Conservation (phyloP, 164 flowering plant genomes). For the Magnolia changhungtana region DNA sequence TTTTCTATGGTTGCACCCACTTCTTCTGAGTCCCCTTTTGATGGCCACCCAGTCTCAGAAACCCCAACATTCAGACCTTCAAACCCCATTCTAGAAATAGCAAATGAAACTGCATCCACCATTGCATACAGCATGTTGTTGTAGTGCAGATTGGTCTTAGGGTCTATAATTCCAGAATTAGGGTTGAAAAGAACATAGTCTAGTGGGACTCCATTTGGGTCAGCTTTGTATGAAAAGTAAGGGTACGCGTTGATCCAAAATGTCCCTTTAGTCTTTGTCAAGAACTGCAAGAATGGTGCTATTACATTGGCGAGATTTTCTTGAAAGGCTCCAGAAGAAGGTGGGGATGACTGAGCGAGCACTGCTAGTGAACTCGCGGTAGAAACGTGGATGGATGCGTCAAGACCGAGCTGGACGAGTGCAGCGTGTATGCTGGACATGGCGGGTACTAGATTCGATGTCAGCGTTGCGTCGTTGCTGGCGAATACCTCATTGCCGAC, state of each 20-base stretch:
- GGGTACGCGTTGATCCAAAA: slow-evolving; percentile 97
- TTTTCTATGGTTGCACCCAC: slow-evolving; percentile 55
- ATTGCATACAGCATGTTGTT: slow-evolving; percentile 68
- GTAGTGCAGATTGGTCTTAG: slow-evolving; percentile 38
- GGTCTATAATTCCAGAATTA: slow-evolving; percentile 56
- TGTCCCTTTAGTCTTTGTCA: slow-evolving; percentile 51
- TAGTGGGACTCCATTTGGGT: slow-evolving; percentile 44
- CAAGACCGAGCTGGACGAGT: slow-evolving; percentile 56
- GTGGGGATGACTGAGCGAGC: slow-evolving; percentile 61
- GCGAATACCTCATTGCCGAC: slow-evolving; percentile 83
- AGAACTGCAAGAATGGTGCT: slow-evolving; percentile 48
- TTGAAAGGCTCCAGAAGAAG: slow-evolving; percentile 67
- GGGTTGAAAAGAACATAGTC: slow-evolving; percentile 76
- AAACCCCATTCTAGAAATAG: slow-evolving; percentile 40
- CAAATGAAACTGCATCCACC: slow-evolving; percentile 57
- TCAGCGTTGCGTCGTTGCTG: slow-evolving; percentile 37
- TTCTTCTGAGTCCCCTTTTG: slow-evolving; percentile 60
- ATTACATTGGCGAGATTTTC: slow-evolving; percentile 45
- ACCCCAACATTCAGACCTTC: slow-evolving; percentile 32
- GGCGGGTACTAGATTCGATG: slow-evolving; percentile 55
- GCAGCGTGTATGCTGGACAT: slow-evolving; percentile 56
- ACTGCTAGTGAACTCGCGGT: slow-evolving; percentile 63
- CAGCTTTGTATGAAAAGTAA: slow-evolving; percentile 73
- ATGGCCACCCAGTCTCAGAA: slow-evolving; percentile 79
- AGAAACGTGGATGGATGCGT: slow-evolving; percentile 56